Percentiles rank a stretch among this genome's conserved stretches.
These are phyloP conservation scores for Agapanthus africanus DNA, from an alignment of 106 monocot species.

Conservation along the genomic window DNA sequence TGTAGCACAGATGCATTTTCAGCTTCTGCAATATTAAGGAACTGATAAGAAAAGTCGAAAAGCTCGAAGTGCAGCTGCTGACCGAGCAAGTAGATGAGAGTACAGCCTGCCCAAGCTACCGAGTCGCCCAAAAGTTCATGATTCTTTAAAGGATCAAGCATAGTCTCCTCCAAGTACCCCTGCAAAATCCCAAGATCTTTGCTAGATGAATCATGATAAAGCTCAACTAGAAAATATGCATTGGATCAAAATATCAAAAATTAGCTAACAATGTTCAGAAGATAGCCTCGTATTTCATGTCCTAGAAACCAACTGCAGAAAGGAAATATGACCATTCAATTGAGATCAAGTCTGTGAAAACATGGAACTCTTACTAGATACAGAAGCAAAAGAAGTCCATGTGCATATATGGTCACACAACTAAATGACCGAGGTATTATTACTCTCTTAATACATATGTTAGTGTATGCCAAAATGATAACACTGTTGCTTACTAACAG, in stretches of 20 bases:
- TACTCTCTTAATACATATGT: too few species aligned
- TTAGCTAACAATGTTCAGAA: background rate
- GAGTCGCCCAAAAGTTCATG: conserved; percentile 75
- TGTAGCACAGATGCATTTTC: conserved; percentile 43
- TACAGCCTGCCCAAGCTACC: conserved; percentile 94
- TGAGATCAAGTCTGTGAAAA: background rate
- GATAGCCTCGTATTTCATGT: background rate
- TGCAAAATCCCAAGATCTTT: conserved; percentile 13
- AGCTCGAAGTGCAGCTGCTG: conserved; percentile 95
- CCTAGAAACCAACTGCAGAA: background rate
- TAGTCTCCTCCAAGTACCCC: conserved; percentile 71
- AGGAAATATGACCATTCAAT: background rate
- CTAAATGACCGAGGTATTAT: background rate
- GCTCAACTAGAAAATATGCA: background rate
- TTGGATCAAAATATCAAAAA: background rate
- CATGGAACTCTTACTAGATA: background rate
- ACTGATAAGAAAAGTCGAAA: conserved; percentile 91
- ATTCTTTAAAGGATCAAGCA: conserved; percentile 42
- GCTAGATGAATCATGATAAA: background rate
- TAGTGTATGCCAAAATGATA: too few species aligned
- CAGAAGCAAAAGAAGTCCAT: background rate
- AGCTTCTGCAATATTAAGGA: conserved; percentile 96
- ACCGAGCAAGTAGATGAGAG: conserved; percentile 93
- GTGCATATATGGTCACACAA: background rate
- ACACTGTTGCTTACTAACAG: too few species aligned